Conservation (phyloP, 371 early-diverging fungal species). For the Mortierella sp. region DNA sequence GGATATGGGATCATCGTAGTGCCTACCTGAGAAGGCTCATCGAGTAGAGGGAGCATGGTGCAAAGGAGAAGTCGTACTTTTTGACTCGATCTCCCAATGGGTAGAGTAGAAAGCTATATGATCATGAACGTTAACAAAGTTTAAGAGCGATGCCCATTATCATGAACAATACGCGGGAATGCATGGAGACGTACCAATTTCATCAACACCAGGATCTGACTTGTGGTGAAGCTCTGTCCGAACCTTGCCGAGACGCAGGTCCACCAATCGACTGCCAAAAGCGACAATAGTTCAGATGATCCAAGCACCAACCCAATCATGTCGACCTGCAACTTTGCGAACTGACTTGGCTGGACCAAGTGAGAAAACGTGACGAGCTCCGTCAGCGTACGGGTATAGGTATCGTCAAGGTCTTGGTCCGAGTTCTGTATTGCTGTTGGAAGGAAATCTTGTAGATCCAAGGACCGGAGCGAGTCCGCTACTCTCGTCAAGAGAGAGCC, state of each 20-base stretch:
- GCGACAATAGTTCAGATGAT: conserved; percentile 31
- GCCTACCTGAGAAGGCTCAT: conserved; percentile 15
- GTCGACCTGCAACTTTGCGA: conserved; percentile 37
- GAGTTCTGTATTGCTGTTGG: not conserved
- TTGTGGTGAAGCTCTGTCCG: conserved; percentile 28
- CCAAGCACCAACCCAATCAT: conserved; percentile 42
- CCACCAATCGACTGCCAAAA: conserved; percentile 53
- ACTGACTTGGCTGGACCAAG: conserved; percentile 38
- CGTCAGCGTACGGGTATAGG: conserved; percentile 33
- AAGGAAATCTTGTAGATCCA: conserved; percentile 24
- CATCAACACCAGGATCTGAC: conserved; percentile 17
- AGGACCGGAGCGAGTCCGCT: conserved; percentile 15
- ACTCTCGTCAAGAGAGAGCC: conserved; percentile 22
- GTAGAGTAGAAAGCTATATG: conserved; percentile 28
- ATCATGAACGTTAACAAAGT: too few relatives aligned
- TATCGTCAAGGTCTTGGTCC: conserved; percentile 21
- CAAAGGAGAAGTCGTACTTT: conserved; percentile 27
- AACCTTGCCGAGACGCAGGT: conserved; percentile 28
- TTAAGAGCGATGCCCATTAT: not conserved
- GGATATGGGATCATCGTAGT: not conserved
- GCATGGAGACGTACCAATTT: conserved; percentile 29
- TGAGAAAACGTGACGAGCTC: conserved; percentile 36
- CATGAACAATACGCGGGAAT: too few relatives aligned
- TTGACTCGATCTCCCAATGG: conserved; percentile 24
- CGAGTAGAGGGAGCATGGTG: conserved; percentile 15